phyloP scores from a whole-genome alignment of 2,329 filamentous ascomycete species.

The Phialophora chinensis region DNA sequence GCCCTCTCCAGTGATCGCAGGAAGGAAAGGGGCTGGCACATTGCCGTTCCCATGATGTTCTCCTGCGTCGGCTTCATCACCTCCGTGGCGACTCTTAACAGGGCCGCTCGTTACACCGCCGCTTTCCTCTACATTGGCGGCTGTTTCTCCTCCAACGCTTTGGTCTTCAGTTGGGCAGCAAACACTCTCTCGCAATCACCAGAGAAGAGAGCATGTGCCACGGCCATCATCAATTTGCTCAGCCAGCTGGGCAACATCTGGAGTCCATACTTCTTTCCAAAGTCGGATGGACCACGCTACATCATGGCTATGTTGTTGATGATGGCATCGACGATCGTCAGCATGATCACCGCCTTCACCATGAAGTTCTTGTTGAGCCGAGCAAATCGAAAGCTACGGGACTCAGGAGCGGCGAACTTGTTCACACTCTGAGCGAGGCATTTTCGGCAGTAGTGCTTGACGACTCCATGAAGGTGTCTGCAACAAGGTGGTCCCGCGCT shows the following conservation, averaged over 20 bases:
- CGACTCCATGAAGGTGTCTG: too few relatives aligned
- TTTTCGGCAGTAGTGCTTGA: too few relatives aligned
- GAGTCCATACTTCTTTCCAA: conserved; percentile 48
- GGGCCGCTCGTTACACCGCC: conserved; percentile 61
- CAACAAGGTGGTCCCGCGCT: too few relatives aligned
- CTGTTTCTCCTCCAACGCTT: conserved; percentile 59
- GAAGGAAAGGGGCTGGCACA: conserved; percentile 24
- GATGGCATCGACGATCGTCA: too few relatives aligned
- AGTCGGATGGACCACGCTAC: conserved; percentile 16
- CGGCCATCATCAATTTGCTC: conserved; percentile 59
- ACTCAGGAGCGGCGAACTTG: too few relatives aligned
- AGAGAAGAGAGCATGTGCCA: conserved; percentile 60
- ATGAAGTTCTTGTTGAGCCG: too few relatives aligned
- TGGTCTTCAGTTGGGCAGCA: conserved; percentile 43
- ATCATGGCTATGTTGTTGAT: conserved; percentile 16
- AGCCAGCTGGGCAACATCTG: conserved; percentile 58
- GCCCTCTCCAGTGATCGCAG: conserved; percentile 45
- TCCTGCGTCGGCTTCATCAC: conserved; percentile 57
- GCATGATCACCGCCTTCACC: too few relatives aligned
- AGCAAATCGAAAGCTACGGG: too few relatives aligned
- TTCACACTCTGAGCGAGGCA: too few relatives aligned
- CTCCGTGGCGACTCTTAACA: conserved; percentile 58
- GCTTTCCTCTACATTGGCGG: conserved; percentile 52
- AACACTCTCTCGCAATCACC: conserved; percentile 49
- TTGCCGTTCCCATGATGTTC: conserved; percentile 12